A percentile compares a stretch with the other conserved stretches of the same genome.
These are phyloP conservation scores for Tetrahymena elliotti DNA, from an alignment of 73 alveolate species.

Conservation along the genomic window DNA sequence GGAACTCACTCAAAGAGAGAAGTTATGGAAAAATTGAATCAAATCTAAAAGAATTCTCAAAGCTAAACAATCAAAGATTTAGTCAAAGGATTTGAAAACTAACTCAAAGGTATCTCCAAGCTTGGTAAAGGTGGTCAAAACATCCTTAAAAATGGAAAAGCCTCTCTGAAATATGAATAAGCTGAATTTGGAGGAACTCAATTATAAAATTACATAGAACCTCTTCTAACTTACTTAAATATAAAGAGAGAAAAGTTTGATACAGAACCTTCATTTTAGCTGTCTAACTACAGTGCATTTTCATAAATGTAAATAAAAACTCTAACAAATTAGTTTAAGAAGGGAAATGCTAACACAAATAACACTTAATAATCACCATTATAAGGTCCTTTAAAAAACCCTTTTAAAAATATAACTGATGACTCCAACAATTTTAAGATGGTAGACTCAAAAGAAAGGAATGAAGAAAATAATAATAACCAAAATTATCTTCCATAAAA, in stretches of 20 bases:
- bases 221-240: not conserved
- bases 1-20: not conserved
- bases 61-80: not conserved
- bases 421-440: not conserved
- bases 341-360: not conserved
- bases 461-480: not conserved
- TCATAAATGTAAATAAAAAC: not conserved
- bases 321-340: not conserved
- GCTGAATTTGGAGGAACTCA: not conserved
- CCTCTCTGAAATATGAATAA: not conserved
- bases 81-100: not conserved
- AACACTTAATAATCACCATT: not conserved
- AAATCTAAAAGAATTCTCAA: not conserved
- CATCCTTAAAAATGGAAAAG: not conserved
- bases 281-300: not conserved
- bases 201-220: not conserved
- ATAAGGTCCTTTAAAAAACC: not conserved
- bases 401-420: not conserved
- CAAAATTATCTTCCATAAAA: not conserved
- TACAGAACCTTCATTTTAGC: not conserved
- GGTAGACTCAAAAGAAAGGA: not conserved
- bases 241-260: not conserved
- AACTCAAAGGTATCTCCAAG: not conserved
- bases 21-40: not conserved
- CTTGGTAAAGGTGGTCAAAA: not conserved